Conservation (phyloP, 2,329 filamentous ascomycete species). For the Ascomycota sp. region DNA sequence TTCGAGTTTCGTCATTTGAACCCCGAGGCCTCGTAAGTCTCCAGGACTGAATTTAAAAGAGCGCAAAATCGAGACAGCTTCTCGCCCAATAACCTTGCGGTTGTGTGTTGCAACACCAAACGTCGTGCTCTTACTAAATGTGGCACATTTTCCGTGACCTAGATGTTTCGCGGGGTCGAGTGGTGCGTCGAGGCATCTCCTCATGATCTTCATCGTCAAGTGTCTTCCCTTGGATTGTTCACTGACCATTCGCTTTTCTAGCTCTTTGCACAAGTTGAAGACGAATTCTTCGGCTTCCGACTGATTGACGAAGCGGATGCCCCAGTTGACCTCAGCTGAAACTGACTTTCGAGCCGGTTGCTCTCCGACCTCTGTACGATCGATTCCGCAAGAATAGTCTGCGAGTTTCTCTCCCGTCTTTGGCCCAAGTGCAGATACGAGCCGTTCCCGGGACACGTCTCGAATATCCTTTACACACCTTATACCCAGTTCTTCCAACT, state of each 20-base stretch:
- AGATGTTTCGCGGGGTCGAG: slow-evolving; percentile 82
- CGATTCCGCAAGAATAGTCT: slow-evolving; percentile 77
- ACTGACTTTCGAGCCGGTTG: slow-evolving; percentile 77
- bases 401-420: slow-evolving; percentile 83
- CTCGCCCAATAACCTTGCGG: slow-evolving; percentile 47
- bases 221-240: slow-evolving; percentile 74
- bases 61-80: slow-evolving; percentile 65
- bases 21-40: slow-evolving; percentile 74
- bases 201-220: slow-evolving; percentile 87
- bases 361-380: slow-evolving; percentile 65
- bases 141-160: slow-evolving; percentile 86
- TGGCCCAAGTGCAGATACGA: slow-evolving; percentile 54
- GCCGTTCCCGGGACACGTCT: slow-evolving; percentile 49
- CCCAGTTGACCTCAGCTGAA: slow-evolving; percentile 95
- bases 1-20: slow-evolving; percentile 86
- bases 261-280: slow-evolving; percentile 59
- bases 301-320: slow-evolving; percentile 80
- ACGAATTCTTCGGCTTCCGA: slow-evolving; percentile 88
- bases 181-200: slow-evolving; percentile 63
- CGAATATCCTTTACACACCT: slow-evolving; percentile 67
- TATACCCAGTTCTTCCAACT: slow-evolving; percentile 69
- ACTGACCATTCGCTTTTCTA: slow-evolving; percentile 58
- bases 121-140: slow-evolving; percentile 65
- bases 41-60: slow-evolving; percentile 70
- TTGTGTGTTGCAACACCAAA: slow-evolving; percentile 72